Evolutionary conservation across 495 filamentous ascomycete genomes (phyloP).

Genomic region (Xylaria longipes): DNA sequence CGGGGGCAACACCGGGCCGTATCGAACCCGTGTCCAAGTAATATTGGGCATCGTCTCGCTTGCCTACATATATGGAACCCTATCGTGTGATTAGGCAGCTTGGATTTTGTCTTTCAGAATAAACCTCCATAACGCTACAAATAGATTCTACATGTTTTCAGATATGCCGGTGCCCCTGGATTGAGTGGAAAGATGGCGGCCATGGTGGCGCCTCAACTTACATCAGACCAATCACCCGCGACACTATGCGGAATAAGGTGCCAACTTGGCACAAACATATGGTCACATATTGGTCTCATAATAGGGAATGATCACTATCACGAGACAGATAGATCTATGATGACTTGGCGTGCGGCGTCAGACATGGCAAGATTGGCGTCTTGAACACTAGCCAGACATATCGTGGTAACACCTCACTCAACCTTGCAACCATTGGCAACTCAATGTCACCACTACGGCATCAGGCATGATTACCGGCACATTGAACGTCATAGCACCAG

Average conservation of each 20-base stretch:
- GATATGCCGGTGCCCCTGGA: background rate
- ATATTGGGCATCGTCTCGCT: slow-evolving; percentile 27
- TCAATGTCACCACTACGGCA: background rate
- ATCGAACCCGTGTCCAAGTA: slow-evolving; percentile 20
- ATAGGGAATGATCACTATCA: background rate
- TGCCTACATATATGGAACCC: slow-evolving; percentile 27
- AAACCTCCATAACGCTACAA: slow-evolving; percentile 9
- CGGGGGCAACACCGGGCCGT: slow-evolving; percentile 10
- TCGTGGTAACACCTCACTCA: background rate
- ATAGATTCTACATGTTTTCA: background rate
- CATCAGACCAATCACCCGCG: background rate
- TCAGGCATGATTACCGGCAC: background rate
- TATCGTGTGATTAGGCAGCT: slow-evolving; percentile 25
- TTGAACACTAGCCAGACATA: background rate
- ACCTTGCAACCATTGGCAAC: background rate
- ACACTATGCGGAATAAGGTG: background rate
- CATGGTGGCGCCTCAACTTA: background rate
- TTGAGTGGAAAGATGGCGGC: background rate
- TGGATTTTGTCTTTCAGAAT: background rate
- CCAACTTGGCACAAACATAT: background rate
- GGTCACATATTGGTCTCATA: background rate
- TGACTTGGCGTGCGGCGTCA: slow-evolving; percentile 11
- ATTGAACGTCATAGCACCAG: background rate
- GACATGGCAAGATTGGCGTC: background rate
- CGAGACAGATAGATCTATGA: background rate